Conservation (phyloP, 73 alveolate genomes). For the Uronychia binucleata region DNA sequence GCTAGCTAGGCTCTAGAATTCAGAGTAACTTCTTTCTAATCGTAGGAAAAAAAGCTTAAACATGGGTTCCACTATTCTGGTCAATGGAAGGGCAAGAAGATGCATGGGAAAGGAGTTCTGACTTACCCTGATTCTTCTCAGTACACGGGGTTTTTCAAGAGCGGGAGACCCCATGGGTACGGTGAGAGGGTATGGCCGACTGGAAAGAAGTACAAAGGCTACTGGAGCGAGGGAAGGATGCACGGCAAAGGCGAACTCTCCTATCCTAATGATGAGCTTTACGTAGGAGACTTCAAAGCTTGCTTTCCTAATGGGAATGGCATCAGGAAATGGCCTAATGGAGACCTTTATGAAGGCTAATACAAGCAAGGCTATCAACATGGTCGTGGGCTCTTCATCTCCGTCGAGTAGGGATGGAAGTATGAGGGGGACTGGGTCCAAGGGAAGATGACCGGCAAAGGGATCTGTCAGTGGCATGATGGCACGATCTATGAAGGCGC, state of each 20-base stretch:
- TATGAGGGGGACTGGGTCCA: constrained; percentile 70
- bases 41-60: neutral
- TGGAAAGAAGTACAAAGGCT: constrained; percentile 69
- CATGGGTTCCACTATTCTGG: neutral
- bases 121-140: constrained; percentile 3
- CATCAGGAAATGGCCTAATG: constrained; percentile 57
- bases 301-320: constrained; percentile 79
- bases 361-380: constrained; percentile 60
- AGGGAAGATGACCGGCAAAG: constrained; percentile 69
- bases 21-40: neutral
- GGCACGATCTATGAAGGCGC: constrained; percentile 71
- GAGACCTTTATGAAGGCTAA: constrained; percentile 71
- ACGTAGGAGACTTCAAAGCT: constrained; percentile 68
- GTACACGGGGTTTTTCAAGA: constrained; percentile 14
- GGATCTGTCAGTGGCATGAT: constrained; percentile 75
- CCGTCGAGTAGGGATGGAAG: constrained; percentile 51
- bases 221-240: constrained; percentile 71
- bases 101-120: neutral
- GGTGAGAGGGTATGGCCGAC: constrained; percentile 50
- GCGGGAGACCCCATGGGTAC: constrained; percentile 47
- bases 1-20: neutral
- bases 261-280: constrained; percentile 29
- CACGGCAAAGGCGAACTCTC: constrained; percentile 76
- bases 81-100: neutral
- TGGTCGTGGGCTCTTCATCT: constrained; percentile 56